phyloP scores from a whole-genome alignment of 2,329 filamentous ascomycete species.

The Paecilomyces variotii region DNA sequence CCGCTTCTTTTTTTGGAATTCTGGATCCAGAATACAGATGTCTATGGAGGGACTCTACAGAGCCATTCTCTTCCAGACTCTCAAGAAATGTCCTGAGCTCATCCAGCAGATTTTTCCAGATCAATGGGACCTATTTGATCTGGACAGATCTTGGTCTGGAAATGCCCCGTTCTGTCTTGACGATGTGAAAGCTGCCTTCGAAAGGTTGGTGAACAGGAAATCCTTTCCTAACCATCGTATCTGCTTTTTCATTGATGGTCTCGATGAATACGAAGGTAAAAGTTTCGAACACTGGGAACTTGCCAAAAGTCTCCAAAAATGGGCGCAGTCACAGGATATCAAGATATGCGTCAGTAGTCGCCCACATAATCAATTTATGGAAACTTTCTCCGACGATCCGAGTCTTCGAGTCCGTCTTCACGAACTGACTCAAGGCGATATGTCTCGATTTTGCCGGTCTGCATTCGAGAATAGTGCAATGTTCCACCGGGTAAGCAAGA shows the following conservation, averaged over 20 bases:
- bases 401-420: constrained; percentile 1
- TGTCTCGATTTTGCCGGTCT: constrained; percentile 1
- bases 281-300: constrained; percentile 5
- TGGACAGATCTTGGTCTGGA: background rate
- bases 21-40: constrained; percentile 32
- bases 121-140: constrained; percentile 1
- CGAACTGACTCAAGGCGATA: constrained; percentile 4
- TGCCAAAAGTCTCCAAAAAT: constrained; percentile 2
- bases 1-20: constrained; percentile 37
- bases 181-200: constrained; percentile 6
- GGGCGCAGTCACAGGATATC: constrained; percentile 1
- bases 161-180: background rate
- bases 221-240: constrained; percentile 4
- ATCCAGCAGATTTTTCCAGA: constrained; percentile 14
- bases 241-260: constrained; percentile 13
- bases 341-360: constrained; percentile 8
- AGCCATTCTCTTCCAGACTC: constrained; percentile 28
- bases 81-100: constrained; percentile 20
- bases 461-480: constrained; percentile 5
- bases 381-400: constrained; percentile 3
- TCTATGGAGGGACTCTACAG: constrained; percentile 34
- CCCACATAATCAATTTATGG: constrained; percentile 3
- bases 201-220: background rate
- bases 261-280: constrained; percentile 14
- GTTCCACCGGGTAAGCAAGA: constrained; percentile 1